Evolutionary conservation across 208 protist species (phyloP).

Genomic region (Phytomonas serpens): DNA sequence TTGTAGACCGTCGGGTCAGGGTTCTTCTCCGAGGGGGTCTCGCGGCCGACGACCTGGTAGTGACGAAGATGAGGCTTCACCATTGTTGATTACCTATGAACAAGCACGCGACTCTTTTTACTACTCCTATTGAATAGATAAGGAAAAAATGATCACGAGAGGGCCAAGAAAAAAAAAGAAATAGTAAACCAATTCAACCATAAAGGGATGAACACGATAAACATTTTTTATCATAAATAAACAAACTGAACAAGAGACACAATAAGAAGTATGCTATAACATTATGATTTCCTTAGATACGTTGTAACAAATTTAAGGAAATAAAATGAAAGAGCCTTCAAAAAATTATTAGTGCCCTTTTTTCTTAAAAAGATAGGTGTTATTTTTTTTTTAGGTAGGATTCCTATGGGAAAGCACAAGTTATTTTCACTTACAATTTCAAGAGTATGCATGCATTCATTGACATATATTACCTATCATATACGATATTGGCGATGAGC

Average conservation of each 20-base stretch:
- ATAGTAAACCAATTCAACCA: background rate
- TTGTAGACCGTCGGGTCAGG: conserved; percentile 95
- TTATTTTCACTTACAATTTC: background rate
- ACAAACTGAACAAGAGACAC: background rate
- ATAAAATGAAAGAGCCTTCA: background rate
- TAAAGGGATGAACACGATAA: background rate
- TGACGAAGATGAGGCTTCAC: conserved; percentile 84
- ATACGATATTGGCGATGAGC: background rate
- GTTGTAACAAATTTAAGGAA: background rate
- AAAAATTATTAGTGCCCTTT: background rate
- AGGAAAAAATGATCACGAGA: conserved; percentile 11
- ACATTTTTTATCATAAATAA: conserved; percentile 5
- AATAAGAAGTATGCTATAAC: background rate
- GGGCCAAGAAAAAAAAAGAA: conserved; percentile 1
- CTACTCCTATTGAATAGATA: conserved; percentile 7
- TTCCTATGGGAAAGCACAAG: background rate
- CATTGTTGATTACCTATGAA: conserved; percentile 92
- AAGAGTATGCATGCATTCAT: background rate
- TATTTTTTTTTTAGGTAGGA: background rate
- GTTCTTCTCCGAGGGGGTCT: conserved; percentile 88
- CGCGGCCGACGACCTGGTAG: conserved; percentile 94
- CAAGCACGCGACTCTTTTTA: conserved; percentile 13
- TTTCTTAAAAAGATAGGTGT: background rate
- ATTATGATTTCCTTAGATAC: background rate
- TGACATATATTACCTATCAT: background rate